These are phyloP conservation scores for Boechera retrofracta DNA, from an alignment of 345 rosid genomes.

Conservation along the genomic window DNA sequence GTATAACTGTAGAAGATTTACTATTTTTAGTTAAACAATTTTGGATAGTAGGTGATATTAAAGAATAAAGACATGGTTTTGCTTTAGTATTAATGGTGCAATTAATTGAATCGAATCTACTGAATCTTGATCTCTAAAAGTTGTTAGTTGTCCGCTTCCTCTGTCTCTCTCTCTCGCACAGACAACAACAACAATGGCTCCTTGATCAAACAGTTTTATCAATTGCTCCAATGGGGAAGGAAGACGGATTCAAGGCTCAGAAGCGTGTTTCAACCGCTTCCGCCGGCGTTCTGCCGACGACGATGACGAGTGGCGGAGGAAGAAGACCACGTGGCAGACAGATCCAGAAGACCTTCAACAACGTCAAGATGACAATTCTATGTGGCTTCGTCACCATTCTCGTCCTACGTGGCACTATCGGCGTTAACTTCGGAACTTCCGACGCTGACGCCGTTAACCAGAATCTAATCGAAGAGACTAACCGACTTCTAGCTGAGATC, in stretches of 20 bases:
- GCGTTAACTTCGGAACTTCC: slow-evolving; percentile 71
- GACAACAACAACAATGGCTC: slow-evolving; percentile 13
- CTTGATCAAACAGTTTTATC: slow-evolving; percentile 27
- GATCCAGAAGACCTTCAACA: slow-evolving; percentile 89
- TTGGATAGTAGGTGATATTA: background rate
- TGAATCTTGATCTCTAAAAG: slow-evolving; percentile 13
- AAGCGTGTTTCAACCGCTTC: slow-evolving; percentile 58
- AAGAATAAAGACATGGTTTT: background rate
- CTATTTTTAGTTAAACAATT: background rate
- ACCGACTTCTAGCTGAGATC: slow-evolving; percentile 85
- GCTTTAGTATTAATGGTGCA: background rate
- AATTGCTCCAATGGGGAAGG: slow-evolving; percentile 59
- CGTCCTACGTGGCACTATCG: slow-evolving; percentile 93
- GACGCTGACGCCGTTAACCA: slow-evolving; percentile 83
- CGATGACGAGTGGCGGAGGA: slow-evolving; percentile 53
- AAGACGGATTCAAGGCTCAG: slow-evolving; percentile 58
- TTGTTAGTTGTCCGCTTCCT: slow-evolving; percentile 3
- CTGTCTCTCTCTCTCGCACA: background rate
- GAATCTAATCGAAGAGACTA: slow-evolving; percentile 80
- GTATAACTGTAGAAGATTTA: too few relatives aligned
- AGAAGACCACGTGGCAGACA: slow-evolving; percentile 69
- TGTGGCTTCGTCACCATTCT: slow-evolving; percentile 94
- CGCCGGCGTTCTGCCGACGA: slow-evolving; percentile 49
- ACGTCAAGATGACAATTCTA: slow-evolving; percentile 87
- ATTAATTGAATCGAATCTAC: background rate